Evolutionary conservation across 2,329 filamentous ascomycete genomes (phyloP), one percentile per base, ranked within the genome.

Genomic region (Emydomyces testavorans): DNA sequence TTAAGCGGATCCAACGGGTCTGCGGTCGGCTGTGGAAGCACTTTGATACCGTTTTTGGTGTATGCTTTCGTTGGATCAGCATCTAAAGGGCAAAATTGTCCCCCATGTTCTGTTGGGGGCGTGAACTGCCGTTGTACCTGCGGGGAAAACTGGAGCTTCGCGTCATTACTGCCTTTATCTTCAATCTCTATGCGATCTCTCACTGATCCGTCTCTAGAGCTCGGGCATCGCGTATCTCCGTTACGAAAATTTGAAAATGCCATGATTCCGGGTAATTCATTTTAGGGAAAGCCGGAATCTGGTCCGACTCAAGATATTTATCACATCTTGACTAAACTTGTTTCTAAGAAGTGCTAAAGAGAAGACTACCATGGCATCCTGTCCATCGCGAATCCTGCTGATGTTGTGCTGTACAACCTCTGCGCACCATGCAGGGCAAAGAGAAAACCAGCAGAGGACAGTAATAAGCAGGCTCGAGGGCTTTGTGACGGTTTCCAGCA

Each of bases 1-100:
- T 76, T 78, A 42, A 78, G 60, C n/a, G 75, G 75, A 53, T 78
- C 75, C 16, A 76, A 59, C 1, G 63, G 56, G 53, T 76, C 73
- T 18, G 61, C 55, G 1, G 67, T 71, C 15, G 67, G 66, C 23
- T 67, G 65, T 7, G 69, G 70, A 53, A 65, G 63, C n/a, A 66
- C 49, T 34, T 54, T 60, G 34, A 62, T 49, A 24, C 64, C 64
- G 55, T 62, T 51, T 41, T 50, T 51, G 11, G 53, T 49, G 16
- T 57, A 51, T 16, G n/a, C n/a, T n/a, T 54, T 15, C 29, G 3
- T 5, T 15, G 13, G 6, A 10, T 10, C 6, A 6, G 16, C 16
- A 7, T 23, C 24, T 23, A 10, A 21, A 21, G 6, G 10, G 10
- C 28, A 34, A 2, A 16, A 23, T 2, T 34, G 8, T 18, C 23